Conservation (phyloP, 2,329 filamentous ascomycete species). For the Fusarium phyllophilum region DNA sequence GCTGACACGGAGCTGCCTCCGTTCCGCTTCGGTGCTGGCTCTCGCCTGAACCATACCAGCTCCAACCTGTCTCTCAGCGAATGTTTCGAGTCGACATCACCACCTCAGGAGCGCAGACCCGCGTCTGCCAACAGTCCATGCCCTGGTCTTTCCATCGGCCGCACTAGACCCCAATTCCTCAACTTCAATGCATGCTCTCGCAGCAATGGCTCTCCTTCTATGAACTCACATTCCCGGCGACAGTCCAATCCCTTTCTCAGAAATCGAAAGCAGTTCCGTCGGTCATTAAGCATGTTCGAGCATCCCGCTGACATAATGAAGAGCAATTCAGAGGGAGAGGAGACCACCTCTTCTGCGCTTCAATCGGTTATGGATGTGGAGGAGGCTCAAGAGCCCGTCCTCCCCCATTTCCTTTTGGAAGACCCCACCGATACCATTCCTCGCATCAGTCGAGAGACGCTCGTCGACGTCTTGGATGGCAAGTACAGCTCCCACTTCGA, state of each 20-base stretch:
- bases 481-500: constrained; percentile 81
- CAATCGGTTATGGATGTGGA: constrained; percentile 87
- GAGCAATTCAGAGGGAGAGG: constrained; percentile 71
- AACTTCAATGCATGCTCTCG: constrained; percentile 65
- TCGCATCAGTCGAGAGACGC: constrained; percentile 82
- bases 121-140: constrained; percentile 70
- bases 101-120: constrained; percentile 74
- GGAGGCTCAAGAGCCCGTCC: constrained; percentile 74
- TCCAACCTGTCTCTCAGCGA: constrained; percentile 74
- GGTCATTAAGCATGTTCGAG: constrained; percentile 98
- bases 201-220: constrained; percentile 77
- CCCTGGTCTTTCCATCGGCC: constrained; percentile 64
- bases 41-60: constrained; percentile 42
- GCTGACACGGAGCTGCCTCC: constrained; percentile 74
- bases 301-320: constrained; percentile 88
- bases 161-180: constrained; percentile 73
- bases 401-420: constrained; percentile 86
- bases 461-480: constrained; percentile 88
- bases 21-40: constrained; percentile 75
- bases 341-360: constrained; percentile 57
- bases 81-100: constrained; percentile 79
- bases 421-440: constrained; percentile 88
- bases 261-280: constrained; percentile 87
- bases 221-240: constrained; percentile 76
- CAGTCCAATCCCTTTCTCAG: constrained; percentile 76